Base-by-base conservation (phyloP, 306 rosid species). In the Cicer judaicum region DNA sequence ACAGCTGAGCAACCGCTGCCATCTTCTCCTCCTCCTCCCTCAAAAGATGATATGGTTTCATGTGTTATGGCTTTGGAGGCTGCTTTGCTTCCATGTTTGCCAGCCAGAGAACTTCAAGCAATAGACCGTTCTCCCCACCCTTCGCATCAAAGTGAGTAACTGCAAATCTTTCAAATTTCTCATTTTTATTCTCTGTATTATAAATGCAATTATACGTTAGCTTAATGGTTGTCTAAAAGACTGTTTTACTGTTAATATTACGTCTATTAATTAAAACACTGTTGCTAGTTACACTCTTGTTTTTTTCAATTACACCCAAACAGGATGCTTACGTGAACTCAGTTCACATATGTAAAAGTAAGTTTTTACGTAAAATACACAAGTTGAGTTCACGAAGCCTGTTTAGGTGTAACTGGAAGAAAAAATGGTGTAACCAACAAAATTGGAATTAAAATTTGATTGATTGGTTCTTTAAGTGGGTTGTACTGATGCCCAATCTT, bases 61-160 rank as follows among this genome's bases (percentile, higher is more conserved):
- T 89, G 88, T 67, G 91, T 91, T 70, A 73, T 72, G 85, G 92
- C 96, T 47, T 75, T 94, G 84, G 98, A 94, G 86, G 88, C 90
- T 81, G 96, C 97, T 79, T 80, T 94, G 86, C 98, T 94, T 76
- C 98, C 98, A 38, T 94, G 97, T 79, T 85, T 94, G 88, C 98
- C 98, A 16, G 97, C 97, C 11, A 84, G 90, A 81, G 98, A 94
- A 83, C 96, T 94, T 81, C 96, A 94, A 74, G 98, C 97, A n/a
- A 90, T 90, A 21, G 97, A 94, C 83, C 97, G 97, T 36, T 94
- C 96, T 21, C 96, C 97, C 0, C 90, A 88, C 40, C 97, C 97
- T 70, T 94, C 98, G 15, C 96, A 94, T 80, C 98, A 91, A 76
- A 90, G 98, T 94, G n/a, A 84, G 93, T 86, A 49, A 24, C 64